Evolutionary conservation across 495 filamentous ascomycete genomes (phyloP).

Genomic region (Ascodesmis nigricans): DNA sequence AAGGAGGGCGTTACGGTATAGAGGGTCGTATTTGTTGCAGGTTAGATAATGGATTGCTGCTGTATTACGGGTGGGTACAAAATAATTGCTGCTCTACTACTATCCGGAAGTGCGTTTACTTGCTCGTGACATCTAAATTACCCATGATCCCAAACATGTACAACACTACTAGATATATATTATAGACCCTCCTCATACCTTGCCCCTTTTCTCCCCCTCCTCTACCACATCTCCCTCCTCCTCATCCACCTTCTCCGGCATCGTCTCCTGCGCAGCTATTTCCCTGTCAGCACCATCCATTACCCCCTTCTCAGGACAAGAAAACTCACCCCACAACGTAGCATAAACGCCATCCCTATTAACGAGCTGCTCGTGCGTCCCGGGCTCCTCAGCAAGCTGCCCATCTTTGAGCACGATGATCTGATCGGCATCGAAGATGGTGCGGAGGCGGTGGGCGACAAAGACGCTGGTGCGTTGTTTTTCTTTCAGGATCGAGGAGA

Average conservation of each 20-base stretch:
- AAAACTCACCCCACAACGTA: conserved; percentile 45
- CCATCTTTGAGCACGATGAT: conserved; percentile 84
- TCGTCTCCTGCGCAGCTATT: conserved; percentile 30
- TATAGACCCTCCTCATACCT: no score
- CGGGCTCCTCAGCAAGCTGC: conserved; percentile 51
- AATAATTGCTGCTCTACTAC: no score
- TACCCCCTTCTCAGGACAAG: background rate
- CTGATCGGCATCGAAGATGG: conserved; percentile 60
- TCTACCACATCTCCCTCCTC: no score
- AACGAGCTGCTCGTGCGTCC: conserved; percentile 67
- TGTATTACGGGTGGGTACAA: no score
- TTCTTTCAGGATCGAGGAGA: conserved; percentile 79
- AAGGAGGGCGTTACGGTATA: conserved; percentile 3
- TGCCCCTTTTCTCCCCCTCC: no score
- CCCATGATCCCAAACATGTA: no score
- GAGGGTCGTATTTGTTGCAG: no score
- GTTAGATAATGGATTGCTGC: no score
- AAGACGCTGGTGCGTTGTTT: conserved; percentile 81
- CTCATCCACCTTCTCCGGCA: conserved; percentile 4
- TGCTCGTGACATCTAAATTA: no score
- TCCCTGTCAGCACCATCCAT: background rate
- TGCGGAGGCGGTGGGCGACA: conserved; percentile 75
- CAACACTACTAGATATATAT: no score
- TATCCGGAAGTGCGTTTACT: no score
- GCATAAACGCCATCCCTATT: conserved; percentile 63